Percentiles rank a stretch among this genome's conserved stretches.
phyloP scores from a whole-genome alignment of 2,329 filamentous ascomycete species.

The Arthrobotrys musiformis region DNA sequence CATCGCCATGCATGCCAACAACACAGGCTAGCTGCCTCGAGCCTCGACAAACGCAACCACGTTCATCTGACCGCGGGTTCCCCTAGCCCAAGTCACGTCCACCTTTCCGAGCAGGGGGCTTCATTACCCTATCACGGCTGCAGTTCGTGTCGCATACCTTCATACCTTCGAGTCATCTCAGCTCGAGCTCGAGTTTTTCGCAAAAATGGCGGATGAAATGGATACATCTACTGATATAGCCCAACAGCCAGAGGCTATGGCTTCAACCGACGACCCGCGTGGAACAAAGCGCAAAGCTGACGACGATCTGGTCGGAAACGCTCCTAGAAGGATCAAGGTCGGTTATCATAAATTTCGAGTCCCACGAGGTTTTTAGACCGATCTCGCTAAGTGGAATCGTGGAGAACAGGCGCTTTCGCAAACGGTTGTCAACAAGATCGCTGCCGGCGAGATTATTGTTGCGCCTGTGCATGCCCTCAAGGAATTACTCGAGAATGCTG shows the following conservation, averaged over 20 bases:
- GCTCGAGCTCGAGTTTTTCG: background rate
- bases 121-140: conserved; percentile 18
- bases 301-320: conserved; percentile 35
- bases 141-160: conserved; percentile 28
- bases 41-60: conserved; percentile 31
- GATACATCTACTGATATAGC: conserved; percentile 35
- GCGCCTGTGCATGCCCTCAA: conserved; percentile 96
- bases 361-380: background rate
- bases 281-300: conserved; percentile 50
- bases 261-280: conserved; percentile 35
- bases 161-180: background rate
- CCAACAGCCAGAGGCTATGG: conserved; percentile 6
- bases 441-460: conserved; percentile 97
- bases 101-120: background rate
- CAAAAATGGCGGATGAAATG: conserved; percentile 51
- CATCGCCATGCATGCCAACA: conserved; percentile 15
- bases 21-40: conserved; percentile 12
- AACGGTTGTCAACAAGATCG: conserved; percentile 98
- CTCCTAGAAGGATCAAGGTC: conserved; percentile 52
- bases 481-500: conserved; percentile 94
- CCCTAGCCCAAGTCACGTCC: conserved; percentile 30
- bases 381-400: background rate
- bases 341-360: background rate
- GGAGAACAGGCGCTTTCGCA: conserved; percentile 79
- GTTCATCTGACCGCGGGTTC: conserved; percentile 53